A percentile compares a stretch with the other conserved stretches of the same genome.
phyloP scores from a whole-genome alignment of 2,329 filamentous ascomycete species.

The Colletotrichum tofieldiae region DNA sequence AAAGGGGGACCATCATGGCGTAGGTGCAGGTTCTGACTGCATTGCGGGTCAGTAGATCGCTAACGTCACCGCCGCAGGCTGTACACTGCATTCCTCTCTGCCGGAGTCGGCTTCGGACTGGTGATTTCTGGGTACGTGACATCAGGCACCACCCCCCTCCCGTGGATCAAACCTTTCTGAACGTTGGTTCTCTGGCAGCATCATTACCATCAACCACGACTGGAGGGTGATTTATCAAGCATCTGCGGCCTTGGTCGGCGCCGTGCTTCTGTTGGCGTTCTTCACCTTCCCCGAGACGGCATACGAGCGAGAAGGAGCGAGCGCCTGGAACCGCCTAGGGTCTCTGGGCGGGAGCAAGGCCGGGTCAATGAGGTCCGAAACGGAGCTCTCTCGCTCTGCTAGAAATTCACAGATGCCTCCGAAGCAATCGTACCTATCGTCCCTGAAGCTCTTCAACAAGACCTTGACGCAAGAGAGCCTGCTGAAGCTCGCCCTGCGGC shows the following conservation, averaged over 20 bases:
- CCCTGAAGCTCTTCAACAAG: constrained; percentile 58
- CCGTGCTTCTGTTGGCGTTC: constrained; percentile 62
- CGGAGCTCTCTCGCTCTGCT: constrained; percentile 37
- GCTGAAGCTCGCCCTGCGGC: constrained; percentile 64
- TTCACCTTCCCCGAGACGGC: constrained; percentile 73
- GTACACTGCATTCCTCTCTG: constrained; percentile 58
- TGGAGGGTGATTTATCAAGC: constrained; percentile 70
- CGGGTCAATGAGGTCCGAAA: constrained; percentile 41
- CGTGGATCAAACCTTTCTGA: not conserved
- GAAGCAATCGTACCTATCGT: constrained; percentile 53
- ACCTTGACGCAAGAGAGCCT: constrained; percentile 63
- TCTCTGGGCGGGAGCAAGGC: constrained; percentile 29
- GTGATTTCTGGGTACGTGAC: constrained; percentile 57
- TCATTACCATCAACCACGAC: constrained; percentile 63
- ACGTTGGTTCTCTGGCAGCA: constrained; percentile 46
- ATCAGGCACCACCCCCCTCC: too few species aligned
- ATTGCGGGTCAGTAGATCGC: not conserved
- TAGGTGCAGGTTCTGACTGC: constrained; percentile 47
- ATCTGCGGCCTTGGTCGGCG: constrained; percentile 64
- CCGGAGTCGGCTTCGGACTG: constrained; percentile 60
- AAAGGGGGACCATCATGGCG: constrained; percentile 68
- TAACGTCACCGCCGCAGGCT: constrained; percentile 43
- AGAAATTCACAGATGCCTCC: not conserved
- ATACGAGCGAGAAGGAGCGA: constrained; percentile 54
- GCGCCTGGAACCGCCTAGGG: constrained; percentile 17